phyloP scores from a whole-genome alignment of 495 filamentous ascomycete genomes.

The Xylaria venustula region DNA sequence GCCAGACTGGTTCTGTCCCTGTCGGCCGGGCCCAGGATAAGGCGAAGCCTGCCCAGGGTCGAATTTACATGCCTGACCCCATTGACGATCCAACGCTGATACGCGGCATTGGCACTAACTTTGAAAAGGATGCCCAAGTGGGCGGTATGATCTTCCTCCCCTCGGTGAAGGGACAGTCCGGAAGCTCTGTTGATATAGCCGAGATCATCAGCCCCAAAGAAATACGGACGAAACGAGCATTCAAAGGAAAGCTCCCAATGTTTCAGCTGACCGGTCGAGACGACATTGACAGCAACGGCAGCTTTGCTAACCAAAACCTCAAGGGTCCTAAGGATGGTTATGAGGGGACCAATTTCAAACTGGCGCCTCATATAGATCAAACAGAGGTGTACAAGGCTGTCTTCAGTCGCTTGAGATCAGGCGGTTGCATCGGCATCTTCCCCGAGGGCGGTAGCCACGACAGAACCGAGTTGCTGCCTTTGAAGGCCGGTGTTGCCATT shows the following conservation, averaged over 20 bases:
- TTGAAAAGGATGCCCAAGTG: constrained; percentile 67
- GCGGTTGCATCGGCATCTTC: constrained; percentile 95
- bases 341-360: constrained; percentile 78
- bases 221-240: constrained; percentile 79
- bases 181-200: constrained; percentile 73
- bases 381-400: constrained; percentile 91
- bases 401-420: constrained; percentile 72
- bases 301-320: constrained; percentile 44
- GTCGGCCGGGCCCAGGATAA: constrained; percentile 88
- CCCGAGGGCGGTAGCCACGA: constrained; percentile 98
- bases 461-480: constrained; percentile 83
- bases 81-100: constrained; percentile 80
- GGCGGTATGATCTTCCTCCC: constrained; percentile 87
- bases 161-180: constrained; percentile 70
- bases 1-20: constrained; percentile 78
- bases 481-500: constrained; percentile 97
- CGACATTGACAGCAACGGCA: constrained; percentile 62
- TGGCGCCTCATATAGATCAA: constrained; percentile 93
- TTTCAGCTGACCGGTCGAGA: constrained; percentile 76
- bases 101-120: constrained; percentile 83
- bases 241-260: constrained; percentile 67
- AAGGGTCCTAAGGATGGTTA: constrained; percentile 59
- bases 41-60: constrained; percentile 74
- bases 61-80: constrained; percentile 89
- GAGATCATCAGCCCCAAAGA: constrained; percentile 80